Evolutionary conservation across 1,139 yeast genomes (phyloP).

Genomic region (Pichia terricola): DNA sequence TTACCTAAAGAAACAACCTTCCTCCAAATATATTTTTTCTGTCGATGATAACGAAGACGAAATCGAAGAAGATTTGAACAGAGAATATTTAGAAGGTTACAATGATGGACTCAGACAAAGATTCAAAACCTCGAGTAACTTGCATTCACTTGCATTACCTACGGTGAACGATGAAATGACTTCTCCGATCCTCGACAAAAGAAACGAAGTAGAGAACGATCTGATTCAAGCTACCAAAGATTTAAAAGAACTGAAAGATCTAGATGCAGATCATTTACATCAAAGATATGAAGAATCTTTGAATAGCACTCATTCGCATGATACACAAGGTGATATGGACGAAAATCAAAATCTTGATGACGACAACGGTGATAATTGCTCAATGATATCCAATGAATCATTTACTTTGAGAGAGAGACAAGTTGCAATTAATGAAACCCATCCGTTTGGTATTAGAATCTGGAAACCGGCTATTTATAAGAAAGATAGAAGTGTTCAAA

Average conservation of each 20-base stretch:
- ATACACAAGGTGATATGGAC: constrained; percentile 9
- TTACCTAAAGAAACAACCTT: constrained; percentile 19
- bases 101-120: constrained; percentile 51
- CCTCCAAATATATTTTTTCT: constrained; percentile 38
- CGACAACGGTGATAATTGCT: constrained; percentile 27
- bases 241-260: constrained; percentile 17
- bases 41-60: constrained; percentile 73
- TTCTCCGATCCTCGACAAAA: constrained; percentile 4
- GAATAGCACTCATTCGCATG: constrained; percentile 10
- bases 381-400: constrained; percentile 60
- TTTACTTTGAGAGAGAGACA: constrained; percentile 89
- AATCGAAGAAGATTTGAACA: constrained; percentile 45
- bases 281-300: background rate
- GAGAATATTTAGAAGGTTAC: constrained; percentile 64
- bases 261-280: constrained; percentile 18
- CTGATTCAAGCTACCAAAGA: constrained; percentile 20
- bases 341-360: constrained; percentile 16
- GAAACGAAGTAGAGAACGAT: constrained; percentile 20
- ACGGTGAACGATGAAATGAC: background rate
- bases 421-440: constrained; percentile 91
- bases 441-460: constrained; percentile 95
- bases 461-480: constrained; percentile 98
- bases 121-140: constrained; percentile 9
- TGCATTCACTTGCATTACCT: constrained; percentile 5
- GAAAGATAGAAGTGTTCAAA: constrained; percentile 83